Percentiles rank a stretch among this genome's conserved stretches.
Evolutionary conservation across 1,284 basidiomycete genomes (phyloP).

Genomic region (Gymnopus androsaceus): DNA sequence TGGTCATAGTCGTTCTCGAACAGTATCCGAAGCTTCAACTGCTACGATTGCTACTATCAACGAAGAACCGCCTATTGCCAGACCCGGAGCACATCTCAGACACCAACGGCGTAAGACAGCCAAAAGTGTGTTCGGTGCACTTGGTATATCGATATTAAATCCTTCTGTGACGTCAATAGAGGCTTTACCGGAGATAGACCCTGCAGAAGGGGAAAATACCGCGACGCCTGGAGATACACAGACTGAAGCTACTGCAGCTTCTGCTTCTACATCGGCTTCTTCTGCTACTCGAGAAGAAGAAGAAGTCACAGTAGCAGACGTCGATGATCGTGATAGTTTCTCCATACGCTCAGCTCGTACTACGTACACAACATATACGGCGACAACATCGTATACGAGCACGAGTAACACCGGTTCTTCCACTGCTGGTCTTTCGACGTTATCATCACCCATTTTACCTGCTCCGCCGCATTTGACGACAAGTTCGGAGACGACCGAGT

Average conservation of each 20-base stretch:
- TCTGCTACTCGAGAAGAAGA: background rate
- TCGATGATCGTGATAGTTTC: background rate
- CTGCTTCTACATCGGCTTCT: background rate
- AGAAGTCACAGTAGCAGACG: background rate
- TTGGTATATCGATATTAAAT: conserved; percentile 69
- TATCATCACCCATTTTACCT: conserved; percentile 7
- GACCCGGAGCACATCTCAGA: conserved; percentile 7
- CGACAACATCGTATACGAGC: conserved; percentile 5
- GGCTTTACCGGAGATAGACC: conserved; percentile 13
- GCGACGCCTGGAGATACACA: conserved; percentile 1
- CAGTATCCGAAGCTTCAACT: conserved; percentile 4
- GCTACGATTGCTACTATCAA: conserved; percentile 15
- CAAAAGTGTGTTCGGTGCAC: conserved; percentile 68
- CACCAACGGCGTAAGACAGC: conserved; percentile 37
- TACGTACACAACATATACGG: conserved; percentile 8
- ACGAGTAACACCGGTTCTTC: conserved; percentile 3
- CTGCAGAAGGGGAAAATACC: background rate
- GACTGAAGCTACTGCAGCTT: background rate
- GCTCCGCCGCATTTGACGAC: conserved; percentile 7
- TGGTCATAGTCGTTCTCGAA: conserved; percentile 21
- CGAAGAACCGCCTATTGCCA: conserved; percentile 7
- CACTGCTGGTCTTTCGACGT: background rate
- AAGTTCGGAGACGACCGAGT: background rate
- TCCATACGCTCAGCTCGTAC: conserved; percentile 13
- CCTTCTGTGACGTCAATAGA: conserved; percentile 38